Base-by-base conservation (phyloP, 352 stramenopile genomes). In the Pythium periplocum region DNA sequence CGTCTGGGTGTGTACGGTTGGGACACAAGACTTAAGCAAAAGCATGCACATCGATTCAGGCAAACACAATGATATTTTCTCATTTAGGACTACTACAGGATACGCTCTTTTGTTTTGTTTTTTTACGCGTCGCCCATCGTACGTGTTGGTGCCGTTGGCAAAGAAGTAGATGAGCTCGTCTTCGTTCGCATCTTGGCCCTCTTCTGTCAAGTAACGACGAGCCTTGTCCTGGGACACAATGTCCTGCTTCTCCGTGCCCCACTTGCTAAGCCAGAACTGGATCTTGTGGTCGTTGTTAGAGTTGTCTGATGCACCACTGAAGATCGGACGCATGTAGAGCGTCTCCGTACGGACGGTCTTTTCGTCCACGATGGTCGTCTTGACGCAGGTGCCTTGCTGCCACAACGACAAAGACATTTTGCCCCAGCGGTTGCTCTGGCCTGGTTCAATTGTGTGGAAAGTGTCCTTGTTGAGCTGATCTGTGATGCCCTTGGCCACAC, bases 281-380 rank as follows among this genome's bases (percentile, higher is more conserved):
- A 81, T 78, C 33, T 74, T 49, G 54, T 83, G 68, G 38, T 67
- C 62, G 39, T 69, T 59, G 57, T 75, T 75, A 4, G 61, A 75
- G 41, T 69, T 69, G 57, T 69, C 61, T 4, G 64, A 68, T 35
- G 63, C 55, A n/a, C 71, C 68, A 33, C 68, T 77, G 62, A 83
- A 83, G 64, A 80, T 80, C 26, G 68, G 70, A 45, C 68, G 68
- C 70, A 76, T 78, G 65, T 78, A 78, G 7, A 78, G 12, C 40
- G 65, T 75, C 45, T 72, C 59, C 5, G 62, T 72, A 1, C 54
- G 66, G 31, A 83, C 68, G 0, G 67, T 69, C 3, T 54, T 48
- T 43, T 76, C 60, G 43, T 78, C 54, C 30, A 69, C 44, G 57
- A 75, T 68, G 8, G 56, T 66, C n/a, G 72, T 77, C 45, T 63